A percentile compares a stretch with the other conserved stretches of the same genome.
phyloP scores from a whole-genome alignment of 225 moss, liverwort and hornwort genomes.

The Takakia lepidozioides region DNA sequence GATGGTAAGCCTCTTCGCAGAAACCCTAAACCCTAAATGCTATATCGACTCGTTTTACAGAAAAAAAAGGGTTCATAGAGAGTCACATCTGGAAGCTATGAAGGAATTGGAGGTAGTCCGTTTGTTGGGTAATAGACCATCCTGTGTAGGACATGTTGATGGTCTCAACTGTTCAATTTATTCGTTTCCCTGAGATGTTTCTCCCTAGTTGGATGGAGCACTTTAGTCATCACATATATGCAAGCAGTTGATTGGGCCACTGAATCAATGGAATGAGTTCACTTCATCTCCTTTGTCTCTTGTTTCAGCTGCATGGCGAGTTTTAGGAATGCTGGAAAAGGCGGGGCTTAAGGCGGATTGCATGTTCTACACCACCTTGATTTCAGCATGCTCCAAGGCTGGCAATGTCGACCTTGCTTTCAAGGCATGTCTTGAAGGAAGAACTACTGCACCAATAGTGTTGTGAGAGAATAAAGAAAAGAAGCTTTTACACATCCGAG shows the following conservation, averaged over 20 bases:
- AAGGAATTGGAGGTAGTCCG: not conserved
- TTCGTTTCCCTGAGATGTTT: not conserved
- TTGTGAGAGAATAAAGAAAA: too few species aligned
- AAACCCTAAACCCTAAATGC: not conserved
- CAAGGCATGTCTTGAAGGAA: slow-evolving; percentile 72
- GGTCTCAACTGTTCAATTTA: too few species aligned
- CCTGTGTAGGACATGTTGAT: not conserved
- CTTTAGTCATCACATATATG: not conserved
- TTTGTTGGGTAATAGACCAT: not conserved
- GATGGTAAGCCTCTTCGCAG: slow-evolving; percentile 52
- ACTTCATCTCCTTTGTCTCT: too few species aligned
- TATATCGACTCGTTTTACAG: not conserved
- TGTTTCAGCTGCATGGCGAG: slow-evolving; percentile 83
- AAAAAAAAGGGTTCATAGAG: not conserved
- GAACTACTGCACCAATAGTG: too few species aligned
- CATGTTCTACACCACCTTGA: slow-evolving; percentile 80
- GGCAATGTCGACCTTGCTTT: slow-evolving; percentile 90
- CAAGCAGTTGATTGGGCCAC: too few species aligned
- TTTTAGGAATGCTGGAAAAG: slow-evolving; percentile 63
- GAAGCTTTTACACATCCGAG: too few species aligned
- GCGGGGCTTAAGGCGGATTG: slow-evolving; percentile 73
- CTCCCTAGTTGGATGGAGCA: too few species aligned
- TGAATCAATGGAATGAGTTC: too few species aligned
- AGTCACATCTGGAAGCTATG: not conserved
- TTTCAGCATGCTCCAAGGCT: slow-evolving; percentile 86